phyloP scores from a whole-genome alignment of 2,329 filamentous ascomycete genomes.

The Botrytis sinoallii region DNA sequence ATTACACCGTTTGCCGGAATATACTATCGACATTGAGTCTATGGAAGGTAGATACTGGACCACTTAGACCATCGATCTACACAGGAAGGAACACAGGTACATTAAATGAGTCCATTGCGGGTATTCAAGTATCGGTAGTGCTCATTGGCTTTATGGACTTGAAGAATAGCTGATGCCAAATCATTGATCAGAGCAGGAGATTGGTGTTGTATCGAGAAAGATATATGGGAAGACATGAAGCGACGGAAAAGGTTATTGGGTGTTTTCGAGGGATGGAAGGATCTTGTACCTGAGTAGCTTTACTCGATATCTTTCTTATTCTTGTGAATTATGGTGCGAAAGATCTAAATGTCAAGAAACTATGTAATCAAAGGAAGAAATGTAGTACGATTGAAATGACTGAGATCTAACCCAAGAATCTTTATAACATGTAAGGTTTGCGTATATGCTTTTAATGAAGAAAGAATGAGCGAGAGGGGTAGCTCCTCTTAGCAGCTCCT shows the following conservation, averaged over 20 bases:
- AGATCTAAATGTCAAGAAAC: not conserved
- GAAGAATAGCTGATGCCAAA: not conserved
- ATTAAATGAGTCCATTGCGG: not conserved
- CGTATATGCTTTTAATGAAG: not conserved
- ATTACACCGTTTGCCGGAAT: not conserved
- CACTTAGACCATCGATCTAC: not conserved
- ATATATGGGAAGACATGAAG: not conserved
- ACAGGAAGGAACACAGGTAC: not conserved
- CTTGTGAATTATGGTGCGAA: not conserved
- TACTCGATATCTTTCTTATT: not conserved
- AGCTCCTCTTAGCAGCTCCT: not conserved
- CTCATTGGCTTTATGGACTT: not conserved
- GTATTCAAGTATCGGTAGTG: not conserved
- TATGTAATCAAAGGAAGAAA: not conserved
- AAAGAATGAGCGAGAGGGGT: not conserved
- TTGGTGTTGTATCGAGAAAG: not conserved
- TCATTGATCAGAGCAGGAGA: not conserved
- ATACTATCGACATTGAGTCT: not conserved
- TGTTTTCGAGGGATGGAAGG: not conserved
- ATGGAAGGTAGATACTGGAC: not conserved
- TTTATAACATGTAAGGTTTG: not conserved
- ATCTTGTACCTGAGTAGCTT: not conserved
- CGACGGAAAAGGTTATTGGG: not conserved
- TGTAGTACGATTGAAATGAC: not conserved
- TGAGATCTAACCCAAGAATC: not conserved